Conservation (phyloP, 495 filamentous ascomycete genomes). For the Talaromyces borbonicus region DNA sequence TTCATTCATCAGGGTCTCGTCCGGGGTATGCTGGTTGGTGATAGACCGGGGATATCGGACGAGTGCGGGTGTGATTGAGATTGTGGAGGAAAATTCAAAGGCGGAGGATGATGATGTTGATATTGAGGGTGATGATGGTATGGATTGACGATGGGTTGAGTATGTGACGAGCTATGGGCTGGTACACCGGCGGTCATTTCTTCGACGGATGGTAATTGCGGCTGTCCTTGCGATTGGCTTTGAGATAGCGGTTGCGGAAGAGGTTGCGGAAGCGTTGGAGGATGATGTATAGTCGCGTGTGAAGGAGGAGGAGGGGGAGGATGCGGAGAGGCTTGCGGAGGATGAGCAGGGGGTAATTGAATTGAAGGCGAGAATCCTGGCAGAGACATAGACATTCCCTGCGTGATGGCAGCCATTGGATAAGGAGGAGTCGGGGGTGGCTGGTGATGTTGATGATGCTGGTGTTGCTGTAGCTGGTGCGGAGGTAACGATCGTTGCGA, state of each 20-base stretch:
- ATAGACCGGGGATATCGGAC: constrained; percentile 6
- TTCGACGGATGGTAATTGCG: constrained; percentile 36
- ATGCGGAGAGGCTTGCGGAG: too few relatives aligned
- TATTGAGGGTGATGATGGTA: constrained; percentile 25
- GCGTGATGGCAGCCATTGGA: neutral
- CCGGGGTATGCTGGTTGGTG: neutral
- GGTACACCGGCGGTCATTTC: constrained; percentile 38
- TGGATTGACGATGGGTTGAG: constrained; percentile 26
- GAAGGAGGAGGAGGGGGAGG: neutral
- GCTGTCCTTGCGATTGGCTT: constrained; percentile 15
- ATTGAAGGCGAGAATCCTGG: neutral
- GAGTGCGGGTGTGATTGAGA: too few relatives aligned
- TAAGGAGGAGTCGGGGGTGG: neutral
- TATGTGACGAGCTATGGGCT: constrained; percentile 32
- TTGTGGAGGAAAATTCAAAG: neutral
- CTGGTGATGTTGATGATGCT: too few relatives aligned
- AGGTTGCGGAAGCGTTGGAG: neutral
- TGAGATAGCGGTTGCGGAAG: constrained; percentile 3
- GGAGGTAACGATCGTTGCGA: constrained; percentile 2
- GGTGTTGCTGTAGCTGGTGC: too few relatives aligned
- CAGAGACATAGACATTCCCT: neutral
- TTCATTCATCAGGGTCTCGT: constrained; percentile 7
- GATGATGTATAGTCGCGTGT: neutral
- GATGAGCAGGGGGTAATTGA: constrained; percentile 1
- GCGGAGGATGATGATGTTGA: constrained; percentile 8